phyloP scores from a whole-genome alignment of 2,329 filamentous ascomycete species.

The Talaromyces albobiverticillius region DNA sequence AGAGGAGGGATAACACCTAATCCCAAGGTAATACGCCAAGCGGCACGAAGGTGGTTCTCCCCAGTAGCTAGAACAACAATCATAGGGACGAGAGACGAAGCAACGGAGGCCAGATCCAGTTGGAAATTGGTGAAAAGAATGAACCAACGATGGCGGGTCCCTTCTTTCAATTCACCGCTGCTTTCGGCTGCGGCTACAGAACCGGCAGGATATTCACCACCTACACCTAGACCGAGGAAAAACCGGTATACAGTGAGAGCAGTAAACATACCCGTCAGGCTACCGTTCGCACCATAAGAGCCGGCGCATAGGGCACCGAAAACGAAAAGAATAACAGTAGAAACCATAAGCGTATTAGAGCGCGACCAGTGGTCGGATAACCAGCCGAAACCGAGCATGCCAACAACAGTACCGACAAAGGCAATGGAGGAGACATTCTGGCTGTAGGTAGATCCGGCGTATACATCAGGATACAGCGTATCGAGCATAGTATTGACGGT shows the following conservation, averaged over 20 bases:
- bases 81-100: slow-evolving; percentile 74
- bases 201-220: slow-evolving; percentile 57
- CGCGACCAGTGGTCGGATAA: slow-evolving; percentile 81
- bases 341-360: slow-evolving; percentile 74
- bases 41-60: slow-evolving; percentile 64
- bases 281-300: slow-evolving; percentile 70
- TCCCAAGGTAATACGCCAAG: slow-evolving; percentile 79
- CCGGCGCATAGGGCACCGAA: slow-evolving; percentile 78
- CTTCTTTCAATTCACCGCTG: slow-evolving; percentile 76
- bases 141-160: slow-evolving; percentile 82
- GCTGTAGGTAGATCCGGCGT: slow-evolving; percentile 63
- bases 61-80: slow-evolving; percentile 59
- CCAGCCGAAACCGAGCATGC: slow-evolving; percentile 77
- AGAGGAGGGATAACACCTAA: slow-evolving; percentile 74
- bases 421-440: slow-evolving; percentile 77
- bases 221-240: slow-evolving; percentile 76
- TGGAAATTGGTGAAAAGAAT: slow-evolving; percentile 85
- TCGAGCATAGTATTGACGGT: slow-evolving; percentile 76
- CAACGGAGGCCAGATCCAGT: slow-evolving; percentile 81
- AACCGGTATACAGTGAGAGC: slow-evolving; percentile 81
- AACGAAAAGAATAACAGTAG: slow-evolving; percentile 77
- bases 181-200: slow-evolving; percentile 81
- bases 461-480: slow-evolving; percentile 65
- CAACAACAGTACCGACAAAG: slow-evolving; percentile 81
- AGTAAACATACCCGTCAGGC: slow-evolving; percentile 68